Base-by-base conservation (phyloP, 768 basidiomycete genomes). In the Tricholomella constricta region DNA sequence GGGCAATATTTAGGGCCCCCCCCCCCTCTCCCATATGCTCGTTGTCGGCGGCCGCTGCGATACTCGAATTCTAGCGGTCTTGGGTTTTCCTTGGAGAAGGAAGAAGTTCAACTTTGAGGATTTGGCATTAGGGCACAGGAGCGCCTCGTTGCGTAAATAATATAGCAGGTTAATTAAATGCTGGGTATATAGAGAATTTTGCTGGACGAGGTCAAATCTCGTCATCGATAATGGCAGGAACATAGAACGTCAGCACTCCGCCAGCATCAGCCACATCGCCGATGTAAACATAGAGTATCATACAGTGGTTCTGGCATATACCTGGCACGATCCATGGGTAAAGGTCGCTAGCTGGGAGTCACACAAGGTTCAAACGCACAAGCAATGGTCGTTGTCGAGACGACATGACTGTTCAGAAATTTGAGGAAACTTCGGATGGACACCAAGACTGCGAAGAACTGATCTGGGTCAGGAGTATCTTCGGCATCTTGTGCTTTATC, bases 201-300 rank as follows among this genome's bases (percentile, higher is more conserved):
- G 22, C 22, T 23, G 22, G 46, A 41, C 31, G 45, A 22, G 10
- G 20, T 59, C 62, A 65, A 6, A 60, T 48, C 41, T 69, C 70
- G 50, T 85, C 87, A 37, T 86, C 83, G 40, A 88, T 77, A 34
- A 89, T 81, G 1, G 86, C 88, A 37, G 92, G 92, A 46, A 94
- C 85, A 63, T 93, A 94, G 65, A 89, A 94, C 2, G 92, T 94
- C 56, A 94, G 74, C 36, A 94, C 89, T 2, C 91, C 92, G 40
- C 91, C 89, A 0, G 87, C 83, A 51, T 90, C 85, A 4, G 82
- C 81, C 10, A 86, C 78, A 27, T 91, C 86, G 9, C 92, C 92
- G 38, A 94, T 87, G 63, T 94, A 94, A 48, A 94, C 91, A 57
- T 94, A 94, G 45, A 94, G 78, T 59, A 94, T 94, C 53, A 90